Evolutionary conservation across 2,329 filamentous ascomycete genomes (phyloP).

Genomic region (Orbilia javanica): DNA sequence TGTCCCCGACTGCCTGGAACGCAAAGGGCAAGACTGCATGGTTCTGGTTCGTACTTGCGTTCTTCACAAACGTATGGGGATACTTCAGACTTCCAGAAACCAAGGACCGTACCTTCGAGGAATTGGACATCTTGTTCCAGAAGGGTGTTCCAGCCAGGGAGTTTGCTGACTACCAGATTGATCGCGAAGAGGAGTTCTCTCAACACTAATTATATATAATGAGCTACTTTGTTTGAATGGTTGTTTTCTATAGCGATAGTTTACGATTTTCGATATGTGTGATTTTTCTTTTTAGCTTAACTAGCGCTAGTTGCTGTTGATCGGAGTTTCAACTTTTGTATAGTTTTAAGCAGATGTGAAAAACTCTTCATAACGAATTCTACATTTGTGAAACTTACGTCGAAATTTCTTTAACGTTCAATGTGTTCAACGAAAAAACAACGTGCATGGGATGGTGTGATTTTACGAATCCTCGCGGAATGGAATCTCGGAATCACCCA

Average conservation of each 20-base stretch:
- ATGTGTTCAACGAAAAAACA: too few relatives aligned
- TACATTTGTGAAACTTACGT: not conserved
- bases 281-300: slow-evolving; percentile 44
- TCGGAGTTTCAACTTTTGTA: not conserved
- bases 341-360: not conserved
- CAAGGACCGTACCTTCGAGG: slow-evolving; percentile 67
- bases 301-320: slow-evolving; percentile 39
- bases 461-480: not conserved
- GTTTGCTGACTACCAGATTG: slow-evolving; percentile 65
- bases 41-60: slow-evolving; percentile 66
- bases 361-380: not conserved
- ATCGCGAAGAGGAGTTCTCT: slow-evolving; percentile 63
- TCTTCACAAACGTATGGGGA: slow-evolving; percentile 66
- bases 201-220: slow-evolving; percentile 17
- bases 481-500: not conserved
- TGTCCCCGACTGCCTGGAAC: slow-evolving; percentile 59
- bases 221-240: not conserved
- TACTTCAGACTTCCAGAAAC: slow-evolving; percentile 68
- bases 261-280: slow-evolving; percentile 42
- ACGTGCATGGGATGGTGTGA: not conserved
- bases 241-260: slow-evolving; percentile 17
- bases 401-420: not conserved
- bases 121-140: slow-evolving; percentile 67
- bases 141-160: slow-evolving; percentile 65
- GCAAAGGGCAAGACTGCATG: slow-evolving; percentile 63